Conservation (phyloP, 306 rosid genomes). For the Lupinus albus region DNA sequence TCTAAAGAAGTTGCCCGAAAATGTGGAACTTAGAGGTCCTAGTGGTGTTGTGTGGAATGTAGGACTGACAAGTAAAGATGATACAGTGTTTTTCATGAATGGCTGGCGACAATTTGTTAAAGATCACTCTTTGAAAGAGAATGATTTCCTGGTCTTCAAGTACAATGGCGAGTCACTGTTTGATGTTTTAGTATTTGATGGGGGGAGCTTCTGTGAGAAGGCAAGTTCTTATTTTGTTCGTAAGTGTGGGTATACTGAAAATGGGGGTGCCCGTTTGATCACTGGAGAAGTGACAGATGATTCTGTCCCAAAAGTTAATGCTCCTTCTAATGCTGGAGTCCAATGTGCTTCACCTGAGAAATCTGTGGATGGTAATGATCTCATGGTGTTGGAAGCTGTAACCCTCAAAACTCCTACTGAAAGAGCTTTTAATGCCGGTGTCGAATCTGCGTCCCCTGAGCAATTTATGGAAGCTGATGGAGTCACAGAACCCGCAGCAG, state of each 20-base stretch:
- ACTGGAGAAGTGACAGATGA: conserved; percentile 37
- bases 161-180: conserved; percentile 62
- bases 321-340: conserved; percentile 41
- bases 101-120: conserved; percentile 69
- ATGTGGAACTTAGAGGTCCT: conserved; percentile 65
- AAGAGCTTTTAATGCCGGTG: conserved; percentile 6
- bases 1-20: conserved; percentile 57
- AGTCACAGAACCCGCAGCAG: neutral
- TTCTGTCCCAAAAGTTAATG: conserved; percentile 39
- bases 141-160: conserved; percentile 69
- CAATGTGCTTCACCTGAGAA: conserved; percentile 44
- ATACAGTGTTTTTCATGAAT: conserved; percentile 42
- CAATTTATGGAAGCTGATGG: neutral
- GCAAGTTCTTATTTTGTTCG: conserved; percentile 60
- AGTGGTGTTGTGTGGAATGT: conserved; percentile 63
- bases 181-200: conserved; percentile 63
- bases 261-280: conserved; percentile 27
- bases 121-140: conserved; percentile 60
- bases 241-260: conserved; percentile 44
- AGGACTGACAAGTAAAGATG: conserved; percentile 49
- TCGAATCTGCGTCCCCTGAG: conserved; percentile 31
- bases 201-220: conserved; percentile 64
- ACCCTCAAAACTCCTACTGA: conserved; percentile 34
- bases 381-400: conserved; percentile 30
- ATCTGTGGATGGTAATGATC: conserved; percentile 14